Conservation (phyloP, 352 stramenopile species). For the Pythium pyrilobum region DNA sequence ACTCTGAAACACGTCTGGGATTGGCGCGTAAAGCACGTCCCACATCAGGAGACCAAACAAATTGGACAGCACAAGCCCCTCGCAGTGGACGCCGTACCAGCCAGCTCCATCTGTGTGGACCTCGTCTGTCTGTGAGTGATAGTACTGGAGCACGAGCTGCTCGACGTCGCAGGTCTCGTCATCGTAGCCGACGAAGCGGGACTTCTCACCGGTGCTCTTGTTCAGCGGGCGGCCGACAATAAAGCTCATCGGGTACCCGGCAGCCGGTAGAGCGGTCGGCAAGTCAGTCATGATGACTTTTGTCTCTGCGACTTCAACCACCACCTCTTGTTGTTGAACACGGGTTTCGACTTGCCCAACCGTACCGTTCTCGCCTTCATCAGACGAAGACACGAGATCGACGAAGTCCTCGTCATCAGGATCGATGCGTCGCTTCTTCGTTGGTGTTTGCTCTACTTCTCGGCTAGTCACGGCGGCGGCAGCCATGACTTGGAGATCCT, state of each 20-base stretch:
- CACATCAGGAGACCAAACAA: constrained; percentile 88
- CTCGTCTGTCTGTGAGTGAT: constrained; percentile 27
- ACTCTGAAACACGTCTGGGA: constrained; percentile 86
- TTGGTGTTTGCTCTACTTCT: background rate
- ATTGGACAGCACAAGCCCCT: constrained; percentile 62
- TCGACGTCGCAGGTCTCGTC: constrained; percentile 83
- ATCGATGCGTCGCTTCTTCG: background rate
- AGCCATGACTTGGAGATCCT: constrained; percentile 1
- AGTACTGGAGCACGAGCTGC: constrained; percentile 80
- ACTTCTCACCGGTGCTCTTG: constrained; percentile 71
- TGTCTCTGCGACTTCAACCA: background rate
- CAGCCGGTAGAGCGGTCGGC: background rate
- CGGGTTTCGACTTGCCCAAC: background rate
- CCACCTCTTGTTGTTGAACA: background rate
- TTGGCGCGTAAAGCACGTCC: constrained; percentile 75
- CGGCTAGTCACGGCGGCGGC: too few relatives aligned
- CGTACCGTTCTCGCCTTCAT: background rate
- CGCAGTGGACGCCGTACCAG: constrained; percentile 86
- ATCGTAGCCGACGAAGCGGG: constrained; percentile 83
- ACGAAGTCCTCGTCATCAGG: constrained; percentile 10
- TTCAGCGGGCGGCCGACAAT: constrained; percentile 75
- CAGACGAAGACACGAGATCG: constrained; percentile 12
- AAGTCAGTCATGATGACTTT: background rate
- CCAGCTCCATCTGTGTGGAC: constrained; percentile 19
- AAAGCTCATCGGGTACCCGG: constrained; percentile 32